phyloP scores from a whole-genome alignment of 108 stramenopile genomes.

The Skeletonema marinoi region DNA sequence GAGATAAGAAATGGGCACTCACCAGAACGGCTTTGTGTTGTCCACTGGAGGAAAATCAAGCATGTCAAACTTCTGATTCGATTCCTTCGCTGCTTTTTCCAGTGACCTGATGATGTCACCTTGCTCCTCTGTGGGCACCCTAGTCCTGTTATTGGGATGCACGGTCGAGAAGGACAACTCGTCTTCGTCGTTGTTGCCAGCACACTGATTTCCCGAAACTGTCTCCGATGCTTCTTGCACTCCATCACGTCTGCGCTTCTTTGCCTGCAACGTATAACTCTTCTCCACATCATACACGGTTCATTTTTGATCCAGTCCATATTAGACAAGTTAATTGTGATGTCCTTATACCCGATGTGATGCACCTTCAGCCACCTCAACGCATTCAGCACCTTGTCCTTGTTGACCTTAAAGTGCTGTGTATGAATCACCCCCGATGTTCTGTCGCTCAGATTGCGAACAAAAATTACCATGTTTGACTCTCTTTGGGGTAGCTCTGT shows the following conservation, averaged over 20 bases:
- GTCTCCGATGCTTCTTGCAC: not conserved
- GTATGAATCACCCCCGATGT: not conserved
- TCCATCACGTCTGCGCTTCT: no score
- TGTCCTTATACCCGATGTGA: conserved; percentile 4
- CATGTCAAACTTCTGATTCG: no score
- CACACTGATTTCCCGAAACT: not conserved
- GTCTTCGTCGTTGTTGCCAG: not conserved
- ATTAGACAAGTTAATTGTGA: not conserved
- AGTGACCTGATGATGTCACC: not conserved
- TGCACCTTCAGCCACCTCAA: no score
- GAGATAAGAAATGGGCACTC: no score
- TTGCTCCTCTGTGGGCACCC: not conserved
- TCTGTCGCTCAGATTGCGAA: no score
- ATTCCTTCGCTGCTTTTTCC: no score
- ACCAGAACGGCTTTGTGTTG: no score
- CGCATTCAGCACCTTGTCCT: not conserved
- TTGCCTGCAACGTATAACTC: no score
- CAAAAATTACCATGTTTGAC: conserved; percentile 1
- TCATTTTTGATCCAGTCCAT: conserved; percentile 16
- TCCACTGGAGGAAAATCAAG: no score
- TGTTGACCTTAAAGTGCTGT: not conserved
- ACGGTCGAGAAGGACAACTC: not conserved
- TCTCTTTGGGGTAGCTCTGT: not conserved
- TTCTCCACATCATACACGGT: no score
- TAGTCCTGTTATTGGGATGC: no score